Conservation (phyloP, 495 filamentous ascomycete genomes). For the Bacidia gigantensis region DNA sequence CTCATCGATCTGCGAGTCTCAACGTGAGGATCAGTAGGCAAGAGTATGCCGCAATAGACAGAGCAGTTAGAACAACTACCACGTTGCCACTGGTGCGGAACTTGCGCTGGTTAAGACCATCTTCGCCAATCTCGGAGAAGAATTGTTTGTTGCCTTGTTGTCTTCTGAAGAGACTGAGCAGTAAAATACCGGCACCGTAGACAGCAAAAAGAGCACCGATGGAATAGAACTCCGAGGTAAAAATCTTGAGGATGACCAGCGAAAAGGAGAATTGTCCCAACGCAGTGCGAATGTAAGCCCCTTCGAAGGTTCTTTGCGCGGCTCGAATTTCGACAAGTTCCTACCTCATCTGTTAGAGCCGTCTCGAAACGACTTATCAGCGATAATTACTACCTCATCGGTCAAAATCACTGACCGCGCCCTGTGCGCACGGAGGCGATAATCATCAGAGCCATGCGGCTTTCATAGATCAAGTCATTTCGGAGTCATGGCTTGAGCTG, state of each 20-base stretch:
- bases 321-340: conserved; percentile 92
- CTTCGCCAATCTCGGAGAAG: conserved; percentile 60
- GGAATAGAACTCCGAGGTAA: conserved; percentile 86
- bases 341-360: conserved; percentile 36
- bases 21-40: conserved; percentile 65
- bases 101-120: conserved; percentile 53
- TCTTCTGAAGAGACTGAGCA: conserved; percentile 66
- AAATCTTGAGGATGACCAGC: conserved; percentile 89
- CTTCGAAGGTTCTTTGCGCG: conserved; percentile 91
- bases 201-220: conserved; percentile 86
- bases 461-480: conserved; percentile 10
- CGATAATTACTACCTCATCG: conserved; percentile 21
- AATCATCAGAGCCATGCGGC: conserved; percentile 36
- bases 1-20: conserved; percentile 34
- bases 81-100: conserved; percentile 77
- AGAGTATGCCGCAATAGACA: conserved; percentile 72
- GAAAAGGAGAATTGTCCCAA: conserved; percentile 90
- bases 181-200: conserved; percentile 73
- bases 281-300: conserved; percentile 88
- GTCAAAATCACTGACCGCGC: conserved; percentile 36
- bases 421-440: conserved; percentile 63
- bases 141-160: conserved; percentile 89
- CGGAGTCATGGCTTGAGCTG: too few species aligned
- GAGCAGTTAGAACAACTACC: conserved; percentile 65
- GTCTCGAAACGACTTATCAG: conserved; percentile 73